These are phyloP conservation scores for Cutaneotrichosporon sp. DNA, from an alignment of 1,284 basidiomycete species.

Conservation along the genomic window DNA sequence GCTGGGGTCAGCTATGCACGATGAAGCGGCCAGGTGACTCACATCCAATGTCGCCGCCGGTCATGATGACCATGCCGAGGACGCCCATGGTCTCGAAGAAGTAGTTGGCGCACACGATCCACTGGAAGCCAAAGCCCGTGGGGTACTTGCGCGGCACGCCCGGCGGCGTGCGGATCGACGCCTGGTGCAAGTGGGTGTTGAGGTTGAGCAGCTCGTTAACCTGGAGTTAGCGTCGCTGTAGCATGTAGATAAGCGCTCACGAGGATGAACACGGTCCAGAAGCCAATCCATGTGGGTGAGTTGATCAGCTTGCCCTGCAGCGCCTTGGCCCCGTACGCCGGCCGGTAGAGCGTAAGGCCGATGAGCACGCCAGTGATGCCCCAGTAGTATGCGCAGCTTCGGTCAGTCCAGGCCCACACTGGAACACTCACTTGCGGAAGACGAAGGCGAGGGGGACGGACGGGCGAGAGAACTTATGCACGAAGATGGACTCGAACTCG, in stretches of 20 bases:
- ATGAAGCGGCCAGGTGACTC: slow-evolving; percentile 35
- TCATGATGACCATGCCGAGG: slow-evolving; percentile 69
- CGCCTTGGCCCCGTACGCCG: slow-evolving; percentile 57
- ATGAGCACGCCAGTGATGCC: slow-evolving; percentile 73
- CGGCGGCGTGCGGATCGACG: slow-evolving; percentile 73
- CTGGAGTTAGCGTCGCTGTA: slow-evolving; percentile 50
- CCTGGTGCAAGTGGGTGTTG: slow-evolving; percentile 73
- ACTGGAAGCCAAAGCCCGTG: slow-evolving; percentile 68
- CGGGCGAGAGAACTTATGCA: slow-evolving; percentile 90
- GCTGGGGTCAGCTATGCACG: slow-evolving; percentile 49
- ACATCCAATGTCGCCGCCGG: slow-evolving; percentile 68
- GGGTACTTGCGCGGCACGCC: slow-evolving; percentile 79
- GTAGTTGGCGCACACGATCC: slow-evolving; percentile 90
- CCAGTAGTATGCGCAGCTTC: slow-evolving; percentile 82
- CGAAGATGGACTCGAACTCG: slow-evolving; percentile 86
- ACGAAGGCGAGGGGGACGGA: slow-evolving; percentile 88
- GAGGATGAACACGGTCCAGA: slow-evolving; percentile 65
- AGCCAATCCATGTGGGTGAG: slow-evolving; percentile 63
- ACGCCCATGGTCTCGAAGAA: slow-evolving; percentile 84
- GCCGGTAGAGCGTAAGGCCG: slow-evolving; percentile 74
- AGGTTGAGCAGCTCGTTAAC: slow-evolving; percentile 84
- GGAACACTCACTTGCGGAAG: slow-evolving; percentile 73
- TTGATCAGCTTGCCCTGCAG: slow-evolving; percentile 66
- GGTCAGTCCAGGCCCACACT: neutral
- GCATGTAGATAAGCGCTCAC: slow-evolving; percentile 53